A percentile compares a stretch with the other conserved stretches of the same genome.
Conservation (phyloP, 768 basidiomycete genomes). For the Calvatia gigantea region DNA sequence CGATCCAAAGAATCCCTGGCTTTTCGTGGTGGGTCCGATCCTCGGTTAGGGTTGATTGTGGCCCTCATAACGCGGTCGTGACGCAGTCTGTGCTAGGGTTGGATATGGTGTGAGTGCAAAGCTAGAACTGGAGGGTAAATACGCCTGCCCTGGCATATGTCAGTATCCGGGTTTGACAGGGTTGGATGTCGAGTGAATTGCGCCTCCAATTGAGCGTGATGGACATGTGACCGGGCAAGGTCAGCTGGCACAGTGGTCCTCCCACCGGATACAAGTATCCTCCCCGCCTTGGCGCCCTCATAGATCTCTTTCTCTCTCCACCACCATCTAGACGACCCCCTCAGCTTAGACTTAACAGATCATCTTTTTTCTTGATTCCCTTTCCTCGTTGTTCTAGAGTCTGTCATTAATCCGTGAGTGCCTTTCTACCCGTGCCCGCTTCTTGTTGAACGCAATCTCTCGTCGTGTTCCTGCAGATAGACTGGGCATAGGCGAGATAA, state of each 20-base stretch:
- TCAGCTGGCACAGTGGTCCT: constrained; percentile 10
- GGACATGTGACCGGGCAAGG: constrained; percentile 11
- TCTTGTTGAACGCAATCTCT: neutral
- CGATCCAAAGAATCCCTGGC: neutral
- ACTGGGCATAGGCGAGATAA: constrained; percentile 1
- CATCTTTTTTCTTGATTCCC: neutral
- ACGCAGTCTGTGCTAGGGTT: neutral
- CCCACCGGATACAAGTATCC: constrained; percentile 7
- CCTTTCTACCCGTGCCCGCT: neutral
- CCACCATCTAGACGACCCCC: constrained; percentile 8
- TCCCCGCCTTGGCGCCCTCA: constrained; percentile 8
- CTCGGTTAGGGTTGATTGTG: neutral
- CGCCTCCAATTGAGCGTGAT: constrained; percentile 1
- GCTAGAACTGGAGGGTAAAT: neutral
- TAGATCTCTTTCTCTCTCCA: constrained; percentile 13
- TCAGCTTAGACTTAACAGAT: neutral
- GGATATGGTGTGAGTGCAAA: neutral
- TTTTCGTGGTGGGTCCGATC: neutral
- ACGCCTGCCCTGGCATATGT: neutral
- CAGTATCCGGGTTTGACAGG: neutral
- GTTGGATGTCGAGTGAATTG: neutral
- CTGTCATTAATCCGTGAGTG: constrained; percentile 11
- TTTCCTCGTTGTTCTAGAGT: constrained; percentile 10
- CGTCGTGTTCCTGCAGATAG: neutral
- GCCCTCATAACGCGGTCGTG: neutral